Percentiles rank a stretch among this genome's conserved stretches.
Evolutionary conservation across 768 basidiomycete genomes (phyloP).

Genomic region (Auricularia sp.): DNA sequence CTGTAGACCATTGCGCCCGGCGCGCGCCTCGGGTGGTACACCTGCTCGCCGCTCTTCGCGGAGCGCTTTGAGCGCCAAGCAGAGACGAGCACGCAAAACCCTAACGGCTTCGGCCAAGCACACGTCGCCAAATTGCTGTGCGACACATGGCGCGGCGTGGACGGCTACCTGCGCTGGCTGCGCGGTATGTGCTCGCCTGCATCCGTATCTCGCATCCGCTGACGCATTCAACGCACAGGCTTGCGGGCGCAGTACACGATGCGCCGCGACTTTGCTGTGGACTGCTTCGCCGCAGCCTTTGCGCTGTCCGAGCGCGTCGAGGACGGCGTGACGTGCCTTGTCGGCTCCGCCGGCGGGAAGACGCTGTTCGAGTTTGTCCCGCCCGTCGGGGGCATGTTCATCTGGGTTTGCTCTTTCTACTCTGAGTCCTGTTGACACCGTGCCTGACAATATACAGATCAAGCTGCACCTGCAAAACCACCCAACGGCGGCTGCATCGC

Average conservation of each 20-base stretch:
- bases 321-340: constrained; percentile 11
- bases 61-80: constrained; percentile 61
- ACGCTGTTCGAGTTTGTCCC: constrained; percentile 60
- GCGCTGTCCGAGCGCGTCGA: constrained; percentile 18
- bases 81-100: constrained; percentile 62
- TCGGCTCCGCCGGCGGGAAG: constrained; percentile 5
- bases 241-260: constrained; percentile 44
- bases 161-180: constrained; percentile 72
- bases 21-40: constrained; percentile 70
- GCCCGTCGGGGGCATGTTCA: constrained; percentile 73
- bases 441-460: constrained; percentile 30
- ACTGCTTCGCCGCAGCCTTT: constrained; percentile 54
- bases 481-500: constrained; percentile 24
- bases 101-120: constrained; percentile 62
- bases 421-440: background rate
- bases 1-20: constrained; percentile 66
- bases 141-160: constrained; percentile 45
- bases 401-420: constrained; percentile 39
- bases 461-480: constrained; percentile 52
- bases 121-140: constrained; percentile 50
- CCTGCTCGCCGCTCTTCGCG: constrained; percentile 62
- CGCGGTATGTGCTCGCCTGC: constrained; percentile 25
- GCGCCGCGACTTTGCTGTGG: constrained; percentile 55
- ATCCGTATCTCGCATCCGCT: no score
- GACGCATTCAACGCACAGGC: constrained; percentile 7